Conservation (phyloP, 305 asterid genomes). For the Fraxinus xanthoxyloides region DNA sequence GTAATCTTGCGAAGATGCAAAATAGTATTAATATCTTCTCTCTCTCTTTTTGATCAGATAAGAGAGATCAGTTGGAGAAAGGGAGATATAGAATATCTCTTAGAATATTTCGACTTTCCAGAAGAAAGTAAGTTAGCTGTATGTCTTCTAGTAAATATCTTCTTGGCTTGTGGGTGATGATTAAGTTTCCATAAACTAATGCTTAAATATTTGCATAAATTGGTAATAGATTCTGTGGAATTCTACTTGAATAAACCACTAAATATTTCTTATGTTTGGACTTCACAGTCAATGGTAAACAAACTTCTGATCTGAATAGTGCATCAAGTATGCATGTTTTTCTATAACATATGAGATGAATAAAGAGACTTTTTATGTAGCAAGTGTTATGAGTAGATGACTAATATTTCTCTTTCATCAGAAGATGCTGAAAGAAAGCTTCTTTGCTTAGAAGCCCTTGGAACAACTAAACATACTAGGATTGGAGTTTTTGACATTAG, state of each 20-base stretch:
- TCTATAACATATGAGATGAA: not conserved
- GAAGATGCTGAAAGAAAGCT: not conserved
- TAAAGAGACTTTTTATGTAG: not conserved
- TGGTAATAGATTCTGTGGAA: not conserved
- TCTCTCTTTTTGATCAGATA: constrained; percentile 44
- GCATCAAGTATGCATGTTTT: not conserved
- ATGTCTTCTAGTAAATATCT: constrained; percentile 4
- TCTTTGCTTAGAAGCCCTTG: not conserved
- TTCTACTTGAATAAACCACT: not conserved
- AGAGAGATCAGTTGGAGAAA: constrained; percentile 21
- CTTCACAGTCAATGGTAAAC: not conserved
- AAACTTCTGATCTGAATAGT: not conserved
- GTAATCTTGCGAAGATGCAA: constrained; percentile 9
- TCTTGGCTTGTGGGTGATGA: constrained; percentile 13
- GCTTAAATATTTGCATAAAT: constrained; percentile 7
- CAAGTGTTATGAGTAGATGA: not conserved
- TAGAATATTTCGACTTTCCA: constrained; percentile 59
- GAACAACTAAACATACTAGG: not conserved
- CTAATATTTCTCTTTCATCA: not conserved
- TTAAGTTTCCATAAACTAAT: constrained; percentile 5
- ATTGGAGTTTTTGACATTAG: not conserved
- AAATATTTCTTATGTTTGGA: not conserved
- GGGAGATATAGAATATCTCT: constrained; percentile 14
- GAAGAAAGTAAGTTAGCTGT: constrained; percentile 60
- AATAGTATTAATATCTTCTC: constrained; percentile 18